Conservation (phyloP, 805 yeast genomes). For the Saccharomycopsis sp. region DNA sequence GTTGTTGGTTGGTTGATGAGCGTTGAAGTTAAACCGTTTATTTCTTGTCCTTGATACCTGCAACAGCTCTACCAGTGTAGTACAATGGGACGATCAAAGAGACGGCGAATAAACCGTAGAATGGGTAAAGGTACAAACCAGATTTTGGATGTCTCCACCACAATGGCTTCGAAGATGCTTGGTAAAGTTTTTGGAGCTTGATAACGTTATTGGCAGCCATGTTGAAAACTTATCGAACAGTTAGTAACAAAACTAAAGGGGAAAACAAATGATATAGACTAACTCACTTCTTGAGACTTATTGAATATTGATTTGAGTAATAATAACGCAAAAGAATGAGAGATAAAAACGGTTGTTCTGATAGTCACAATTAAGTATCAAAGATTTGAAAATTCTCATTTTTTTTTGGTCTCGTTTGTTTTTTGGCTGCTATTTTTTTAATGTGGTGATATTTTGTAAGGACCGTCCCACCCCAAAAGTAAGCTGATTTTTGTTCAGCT, state of each 20-base stretch:
- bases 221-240: not conserved
- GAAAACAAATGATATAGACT: not conserved
- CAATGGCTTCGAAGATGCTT: slow-evolving; percentile 49
- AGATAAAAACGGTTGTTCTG: not conserved
- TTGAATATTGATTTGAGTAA: not conserved
- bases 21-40: not conserved
- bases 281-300: not conserved
- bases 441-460: not conserved
- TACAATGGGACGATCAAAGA: slow-evolving; percentile 52
- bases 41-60: slow-evolving; percentile 52
- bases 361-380: not conserved
- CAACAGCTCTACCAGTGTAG: slow-evolving; percentile 65
- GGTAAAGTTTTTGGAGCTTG: slow-evolving; percentile 54
- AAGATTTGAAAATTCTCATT: not conserved
- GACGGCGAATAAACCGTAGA: slow-evolving; percentile 58
- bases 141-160: slow-evolving; percentile 58
- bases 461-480: not conserved
- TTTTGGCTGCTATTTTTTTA: not conserved
- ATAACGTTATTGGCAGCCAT: slow-evolving; percentile 38
- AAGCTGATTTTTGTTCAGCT: not conserved
- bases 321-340: too few species aligned
- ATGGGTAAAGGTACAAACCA: slow-evolving; percentile 62
- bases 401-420: not conserved
- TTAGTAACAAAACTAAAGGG: not conserved
- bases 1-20: not conserved